Evolutionary conservation across 805 yeast genomes (phyloP), one percentile per base, ranked within the genome.

Genomic region (Debaryomyces castellii): DNA sequence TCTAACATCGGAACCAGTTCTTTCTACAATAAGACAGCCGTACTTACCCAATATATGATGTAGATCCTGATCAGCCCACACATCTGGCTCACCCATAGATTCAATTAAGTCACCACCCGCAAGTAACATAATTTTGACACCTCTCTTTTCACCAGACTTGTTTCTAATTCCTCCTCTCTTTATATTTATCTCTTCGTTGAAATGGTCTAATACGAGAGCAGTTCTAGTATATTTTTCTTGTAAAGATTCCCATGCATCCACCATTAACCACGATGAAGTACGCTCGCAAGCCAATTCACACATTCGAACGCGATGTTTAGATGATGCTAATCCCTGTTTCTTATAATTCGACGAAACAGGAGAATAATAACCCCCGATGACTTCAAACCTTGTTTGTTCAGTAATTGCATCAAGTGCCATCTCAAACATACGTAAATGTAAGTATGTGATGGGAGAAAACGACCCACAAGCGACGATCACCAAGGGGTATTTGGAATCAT

Each of bases 11-110:
- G 94, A 77, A 5, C 99, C 99, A 0, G 99, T 92, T 55, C 99
- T 78, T 72, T 94, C 99, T 18, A 94, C 97, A 41, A 94, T 94
- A 51, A 94, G 72, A 70, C 99, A 94, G 2, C 99, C 99, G 66
- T 94, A 94, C 50, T 87, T 85, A 22, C 99, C 99, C 54, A 94
- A 75, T 39, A 94, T 94, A 63, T 94, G 99, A 58, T 90, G 96
- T 57, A 94, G 74, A 66, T 94, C 99, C 47, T 79, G 85, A 63
- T 92, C 98, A 1, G 96, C 96, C 99, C 99, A 94, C 32, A 94
- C 99, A 58, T 92, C 94, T 18, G 99, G 98, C 67, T 94, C 99
- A n/a, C 99, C 99, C 98, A 94, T 94, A 37, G 95, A 85, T 65
- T 94, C 99, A 44, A 94, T 94, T 55, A 94, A 77, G 67, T 94